Conservation (phyloP, 1,284 basidiomycete genomes). For the Testicularia cyperi region DNA sequence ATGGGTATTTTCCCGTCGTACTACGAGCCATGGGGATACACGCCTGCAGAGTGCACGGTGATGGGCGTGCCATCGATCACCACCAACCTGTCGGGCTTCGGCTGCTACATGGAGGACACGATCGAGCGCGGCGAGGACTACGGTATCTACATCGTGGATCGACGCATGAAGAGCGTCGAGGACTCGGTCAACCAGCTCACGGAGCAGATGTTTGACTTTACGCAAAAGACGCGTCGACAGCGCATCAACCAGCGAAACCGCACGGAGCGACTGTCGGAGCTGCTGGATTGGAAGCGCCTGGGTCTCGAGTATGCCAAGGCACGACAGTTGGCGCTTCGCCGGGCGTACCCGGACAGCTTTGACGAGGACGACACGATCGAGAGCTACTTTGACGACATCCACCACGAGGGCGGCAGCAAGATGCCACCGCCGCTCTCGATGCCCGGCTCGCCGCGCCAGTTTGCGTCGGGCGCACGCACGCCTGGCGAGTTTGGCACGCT, state of each 20-base stretch:
- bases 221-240: conserved; percentile 86
- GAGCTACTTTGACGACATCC: conserved; percentile 66
- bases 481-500: conserved; percentile 55
- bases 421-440: conserved; percentile 71
- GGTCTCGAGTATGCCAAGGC: conserved; percentile 97
- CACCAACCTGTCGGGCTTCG: conserved; percentile 94
- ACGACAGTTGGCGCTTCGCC: conserved; percentile 82
- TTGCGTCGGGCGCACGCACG: conserved; percentile 37
- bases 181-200: conserved; percentile 76
- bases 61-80: conserved; percentile 98
- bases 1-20: conserved; percentile 97
- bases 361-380: conserved; percentile 66
- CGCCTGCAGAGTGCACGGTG: conserved; percentile 68
- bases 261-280: conserved; percentile 73
- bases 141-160: conserved; percentile 82
- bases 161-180: conserved; percentile 83
- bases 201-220: conserved; percentile 65
- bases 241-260: conserved; percentile 98
- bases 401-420: conserved; percentile 66
- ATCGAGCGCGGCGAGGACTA: conserved; percentile 73
- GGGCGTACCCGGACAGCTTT: conserved; percentile 95
- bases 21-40: conserved; percentile 83
- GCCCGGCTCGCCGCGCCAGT: conserved; percentile 80
- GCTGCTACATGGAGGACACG: conserved; percentile 98
- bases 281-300: conserved; percentile 97